Conservation (phyloP, 1,284 basidiomycete species). For the Ustilago hordei region DNA sequence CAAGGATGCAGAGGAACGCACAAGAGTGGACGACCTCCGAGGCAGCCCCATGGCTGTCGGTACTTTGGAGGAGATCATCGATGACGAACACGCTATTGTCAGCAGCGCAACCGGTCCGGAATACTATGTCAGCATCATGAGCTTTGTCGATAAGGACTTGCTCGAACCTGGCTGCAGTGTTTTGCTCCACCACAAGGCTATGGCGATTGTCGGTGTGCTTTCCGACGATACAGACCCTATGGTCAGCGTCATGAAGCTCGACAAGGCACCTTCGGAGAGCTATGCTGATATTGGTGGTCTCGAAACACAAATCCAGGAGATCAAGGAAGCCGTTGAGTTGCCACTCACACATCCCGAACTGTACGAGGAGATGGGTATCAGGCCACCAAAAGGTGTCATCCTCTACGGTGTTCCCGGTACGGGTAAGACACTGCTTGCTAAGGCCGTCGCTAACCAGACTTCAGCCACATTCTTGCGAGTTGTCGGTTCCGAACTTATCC, state of each 20-base stretch:
- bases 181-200: slow-evolving; percentile 94
- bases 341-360: slow-evolving; percentile 97
- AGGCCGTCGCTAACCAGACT: slow-evolving; percentile 98
- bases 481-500: slow-evolving; percentile 97
- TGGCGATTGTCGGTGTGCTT: slow-evolving; percentile 93
- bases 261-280: slow-evolving; percentile 95
- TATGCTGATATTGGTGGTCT: slow-evolving; percentile 99
- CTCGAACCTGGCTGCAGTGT: slow-evolving; percentile 97
- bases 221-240: slow-evolving; percentile 97
- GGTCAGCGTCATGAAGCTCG: slow-evolving; percentile 97
- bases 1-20: slow-evolving; percentile 94
- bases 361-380: slow-evolving; percentile 99
- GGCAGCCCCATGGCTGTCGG: slow-evolving; percentile 98
- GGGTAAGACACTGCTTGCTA: slow-evolving; percentile 96
- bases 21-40: slow-evolving; percentile 91
- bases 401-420: slow-evolving; percentile 98
- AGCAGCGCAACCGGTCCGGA: slow-evolving; percentile 94
- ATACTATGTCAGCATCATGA: slow-evolving; percentile 98
- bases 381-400: slow-evolving; percentile 98
- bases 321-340: slow-evolving; percentile 99
- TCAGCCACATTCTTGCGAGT: slow-evolving; percentile 98
- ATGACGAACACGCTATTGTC: slow-evolving; percentile 99
- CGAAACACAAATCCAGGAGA: slow-evolving; percentile 97
- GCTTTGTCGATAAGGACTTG: slow-evolving; percentile 97
- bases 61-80: slow-evolving; percentile 98